phyloP scores from a whole-genome alignment of 441 rosid genomes.

The Macaranga tanarius region DNA sequence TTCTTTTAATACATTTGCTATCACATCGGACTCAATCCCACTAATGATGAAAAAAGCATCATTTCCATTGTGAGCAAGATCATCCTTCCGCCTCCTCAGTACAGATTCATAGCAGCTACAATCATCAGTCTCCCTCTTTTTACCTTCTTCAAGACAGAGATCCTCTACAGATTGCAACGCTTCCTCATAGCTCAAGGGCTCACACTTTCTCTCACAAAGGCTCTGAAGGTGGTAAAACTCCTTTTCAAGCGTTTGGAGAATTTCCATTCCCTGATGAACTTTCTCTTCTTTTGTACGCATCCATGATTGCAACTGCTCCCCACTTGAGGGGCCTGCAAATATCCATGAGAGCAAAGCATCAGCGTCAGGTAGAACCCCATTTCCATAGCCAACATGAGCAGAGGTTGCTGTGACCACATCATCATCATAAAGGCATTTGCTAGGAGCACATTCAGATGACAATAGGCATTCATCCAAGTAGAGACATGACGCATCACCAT shows the following conservation, averaged over 20 bases:
- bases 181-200: conserved; percentile 75
- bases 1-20: conserved; percentile 71
- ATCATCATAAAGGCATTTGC: conserved; percentile 24
- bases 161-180: conserved; percentile 79
- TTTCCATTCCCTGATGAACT: conserved; percentile 68
- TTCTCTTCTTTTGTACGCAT: conserved; percentile 62
- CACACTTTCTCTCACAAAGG: conserved; percentile 80
- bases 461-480: conserved; percentile 58
- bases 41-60: conserved; percentile 43
- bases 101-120: conserved; percentile 59
- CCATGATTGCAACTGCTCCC: conserved; percentile 70
- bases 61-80: conserved; percentile 49
- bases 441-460: conserved; percentile 35
- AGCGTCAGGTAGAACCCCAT: conserved; percentile 37
- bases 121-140: conserved; percentile 61
- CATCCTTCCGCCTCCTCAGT: conserved; percentile 71
- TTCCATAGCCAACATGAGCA: conserved; percentile 34
- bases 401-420: conserved; percentile 32
- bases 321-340: conserved; percentile 71
- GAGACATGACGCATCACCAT: conserved; percentile 56
- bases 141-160: conserved; percentile 78
- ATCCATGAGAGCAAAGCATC: conserved; percentile 81
- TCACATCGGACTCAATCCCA: conserved; percentile 69
- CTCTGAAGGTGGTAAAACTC: conserved; percentile 72
- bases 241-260: conserved; percentile 72